Evolutionary conservation across 1,284 basidiomycete species (phyloP).

Genomic region (Rhizoctonia solani): DNA sequence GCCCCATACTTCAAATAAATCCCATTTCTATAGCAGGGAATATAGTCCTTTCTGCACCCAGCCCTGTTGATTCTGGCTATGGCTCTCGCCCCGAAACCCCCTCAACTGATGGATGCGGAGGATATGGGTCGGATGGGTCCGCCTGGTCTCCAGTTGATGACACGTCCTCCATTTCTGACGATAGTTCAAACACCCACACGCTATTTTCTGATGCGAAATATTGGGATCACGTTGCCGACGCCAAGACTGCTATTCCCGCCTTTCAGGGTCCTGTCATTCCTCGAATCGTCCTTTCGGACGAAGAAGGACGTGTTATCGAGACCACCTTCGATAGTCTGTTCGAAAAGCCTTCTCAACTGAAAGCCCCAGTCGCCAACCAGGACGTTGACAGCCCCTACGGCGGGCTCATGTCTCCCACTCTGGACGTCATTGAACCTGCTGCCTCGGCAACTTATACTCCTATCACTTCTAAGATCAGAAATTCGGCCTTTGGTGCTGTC

Average conservation of each 20-base stretch:
- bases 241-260: conserved; percentile 3
- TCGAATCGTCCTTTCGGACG: conserved; percentile 19
- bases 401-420: conserved; percentile 1
- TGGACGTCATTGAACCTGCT: neutral
- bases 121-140: neutral
- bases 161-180: neutral
- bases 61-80: conserved; percentile 29
- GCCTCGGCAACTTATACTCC: neutral
- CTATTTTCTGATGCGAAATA: neutral
- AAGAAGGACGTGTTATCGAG: conserved; percentile 11
- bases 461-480: neutral
- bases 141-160: conserved; percentile 2
- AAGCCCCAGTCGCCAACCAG: neutral
- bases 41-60: neutral
- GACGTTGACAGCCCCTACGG: conserved; percentile 16
- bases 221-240: neutral
- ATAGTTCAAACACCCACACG: neutral
- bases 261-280: conserved; percentile 23
- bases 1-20: conserved; percentile 10
- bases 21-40: neutral
- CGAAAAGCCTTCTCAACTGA: neutral
- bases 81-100: conserved; percentile 24
- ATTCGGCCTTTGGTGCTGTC: neutral
- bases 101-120: neutral
- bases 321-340: neutral